Conservation (phyloP, 306 rosid genomes). For the Ceratonia siliqua region DNA sequence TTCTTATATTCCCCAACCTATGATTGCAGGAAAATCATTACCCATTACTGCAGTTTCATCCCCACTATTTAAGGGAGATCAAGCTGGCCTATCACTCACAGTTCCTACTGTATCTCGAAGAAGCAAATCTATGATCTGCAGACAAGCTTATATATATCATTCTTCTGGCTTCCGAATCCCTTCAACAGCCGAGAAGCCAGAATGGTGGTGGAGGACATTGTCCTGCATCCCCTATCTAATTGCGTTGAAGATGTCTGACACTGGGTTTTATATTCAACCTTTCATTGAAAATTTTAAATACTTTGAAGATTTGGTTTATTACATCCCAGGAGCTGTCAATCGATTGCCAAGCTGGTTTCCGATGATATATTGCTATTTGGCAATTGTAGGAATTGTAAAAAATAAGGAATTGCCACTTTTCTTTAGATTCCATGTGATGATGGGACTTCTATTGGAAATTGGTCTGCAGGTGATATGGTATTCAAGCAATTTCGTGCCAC, state of each 20-base stretch:
- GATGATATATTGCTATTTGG: constrained; percentile 55
- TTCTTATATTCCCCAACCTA: background rate
- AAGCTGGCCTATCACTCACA: constrained; percentile 30
- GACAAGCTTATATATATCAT: constrained; percentile 55
- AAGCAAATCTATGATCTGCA: constrained; percentile 29
- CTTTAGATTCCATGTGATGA: constrained; percentile 69
- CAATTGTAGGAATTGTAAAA: constrained; percentile 65
- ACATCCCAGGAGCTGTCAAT: constrained; percentile 72
- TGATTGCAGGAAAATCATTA: constrained; percentile 47
- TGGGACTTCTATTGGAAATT: constrained; percentile 73
- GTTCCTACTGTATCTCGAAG: constrained; percentile 31
- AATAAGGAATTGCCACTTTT: constrained; percentile 63
- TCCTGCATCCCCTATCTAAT: constrained; percentile 74
- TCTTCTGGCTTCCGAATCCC: constrained; percentile 56
- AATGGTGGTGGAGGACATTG: constrained; percentile 94
- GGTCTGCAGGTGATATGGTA: constrained; percentile 59
- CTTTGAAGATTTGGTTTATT: constrained; percentile 54
- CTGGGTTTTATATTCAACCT: constrained; percentile 66
- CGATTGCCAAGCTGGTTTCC: constrained; percentile 78
- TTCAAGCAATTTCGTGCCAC: constrained; percentile 78
- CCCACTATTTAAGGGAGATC: constrained; percentile 33
- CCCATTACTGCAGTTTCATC: constrained; percentile 43
- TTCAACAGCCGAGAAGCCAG: constrained; percentile 66
- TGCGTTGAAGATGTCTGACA: constrained; percentile 69
- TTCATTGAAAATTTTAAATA: constrained; percentile 48